Base-by-base conservation (phyloP, 805 yeast genomes). In the Wickerhamiella allomyrinae region DNA sequence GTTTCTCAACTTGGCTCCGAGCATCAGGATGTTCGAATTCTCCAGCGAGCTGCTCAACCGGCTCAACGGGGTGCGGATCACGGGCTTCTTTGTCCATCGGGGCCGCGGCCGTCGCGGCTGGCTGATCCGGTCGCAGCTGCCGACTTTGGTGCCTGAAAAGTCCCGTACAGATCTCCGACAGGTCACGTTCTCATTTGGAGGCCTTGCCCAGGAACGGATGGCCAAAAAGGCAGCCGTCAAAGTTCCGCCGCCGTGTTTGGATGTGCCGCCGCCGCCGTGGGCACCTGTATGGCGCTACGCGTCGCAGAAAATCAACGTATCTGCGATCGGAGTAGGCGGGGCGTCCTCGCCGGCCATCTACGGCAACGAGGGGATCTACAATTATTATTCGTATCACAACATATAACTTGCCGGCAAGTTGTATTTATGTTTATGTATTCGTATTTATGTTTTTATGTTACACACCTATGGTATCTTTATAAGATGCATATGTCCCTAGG, bases 101-200 rank as follows among this genome's bases (percentile, higher is more conserved):
- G 67, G 67, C 24, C 77, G 74, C 49, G 93, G 94, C 4, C 67
- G 94, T 46, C 68, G 95, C 46, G 77, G 83, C 10, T 85, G 95
- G 94, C 57, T 85, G 14, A 79, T 76, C 58, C 48, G 58, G 21
- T 41, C 48, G 33, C 45, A 37, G 13, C 33, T 45, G 11, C 34
- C 42, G 17, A 20, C 47, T 5, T 37, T 39, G 22, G 42, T 35
- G 19, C 46, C 39, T 9, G 43, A 35, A 29, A 43, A 34, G 41
- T 44, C 41, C 15, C 39, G 42, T 11, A 23, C 24, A 8, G 15
- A 39, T 20, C 43, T 49, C 2, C 20, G 46, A 3, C 31, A 36
- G 19, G 37, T 45, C 10, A 48, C 53, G n/a, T 54, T 53, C 38
- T 52, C 57, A 19, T 54, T 54, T 41, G 47, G 57, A 6, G 46